phyloP scores from a whole-genome alignment of 805 yeast genomes.

The Metschnikowia anglica region DNA sequence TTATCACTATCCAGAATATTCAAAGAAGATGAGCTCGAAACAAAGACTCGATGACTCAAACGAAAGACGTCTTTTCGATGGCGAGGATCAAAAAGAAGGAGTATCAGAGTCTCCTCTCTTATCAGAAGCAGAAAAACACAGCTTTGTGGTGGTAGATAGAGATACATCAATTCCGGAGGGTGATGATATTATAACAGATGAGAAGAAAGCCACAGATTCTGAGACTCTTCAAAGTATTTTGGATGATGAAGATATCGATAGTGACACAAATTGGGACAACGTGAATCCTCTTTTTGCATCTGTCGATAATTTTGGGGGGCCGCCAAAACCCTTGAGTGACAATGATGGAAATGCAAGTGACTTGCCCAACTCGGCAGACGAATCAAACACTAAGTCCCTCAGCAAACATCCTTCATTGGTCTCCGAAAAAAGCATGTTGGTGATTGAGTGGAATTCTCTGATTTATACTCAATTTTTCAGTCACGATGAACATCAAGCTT shows the following conservation, averaged over 20 bases:
- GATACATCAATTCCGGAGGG: constrained; percentile 4
- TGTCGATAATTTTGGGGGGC: constrained; percentile 9
- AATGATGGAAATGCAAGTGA: constrained; percentile 5
- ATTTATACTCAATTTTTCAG: constrained; percentile 51
- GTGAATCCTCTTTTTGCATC: constrained; percentile 17
- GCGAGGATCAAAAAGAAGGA: background rate
- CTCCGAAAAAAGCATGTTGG: constrained; percentile 29
- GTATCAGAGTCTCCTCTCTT: background rate
- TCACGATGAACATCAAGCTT: constrained; percentile 49
- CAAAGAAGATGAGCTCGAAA: background rate
- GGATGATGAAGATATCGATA: constrained; percentile 31
- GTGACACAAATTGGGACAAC: constrained; percentile 24
- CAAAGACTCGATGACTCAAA: background rate
- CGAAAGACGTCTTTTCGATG: background rate
- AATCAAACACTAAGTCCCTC: background rate
- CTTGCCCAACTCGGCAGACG: background rate
- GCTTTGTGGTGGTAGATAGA: constrained; percentile 9
- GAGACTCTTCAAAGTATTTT: constrained; percentile 6
- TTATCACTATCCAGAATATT: constrained; percentile 32
- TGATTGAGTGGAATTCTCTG: constrained; percentile 66
- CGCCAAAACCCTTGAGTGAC: constrained; percentile 4
- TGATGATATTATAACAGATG: constrained; percentile 13
- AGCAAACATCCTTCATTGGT: constrained; percentile 18
- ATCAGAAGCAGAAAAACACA: constrained; percentile 11
- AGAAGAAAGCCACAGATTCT: background rate